These are phyloP conservation scores for Sindora glabra DNA, from an alignment of 306 rosid species.

Conservation along the genomic window DNA sequence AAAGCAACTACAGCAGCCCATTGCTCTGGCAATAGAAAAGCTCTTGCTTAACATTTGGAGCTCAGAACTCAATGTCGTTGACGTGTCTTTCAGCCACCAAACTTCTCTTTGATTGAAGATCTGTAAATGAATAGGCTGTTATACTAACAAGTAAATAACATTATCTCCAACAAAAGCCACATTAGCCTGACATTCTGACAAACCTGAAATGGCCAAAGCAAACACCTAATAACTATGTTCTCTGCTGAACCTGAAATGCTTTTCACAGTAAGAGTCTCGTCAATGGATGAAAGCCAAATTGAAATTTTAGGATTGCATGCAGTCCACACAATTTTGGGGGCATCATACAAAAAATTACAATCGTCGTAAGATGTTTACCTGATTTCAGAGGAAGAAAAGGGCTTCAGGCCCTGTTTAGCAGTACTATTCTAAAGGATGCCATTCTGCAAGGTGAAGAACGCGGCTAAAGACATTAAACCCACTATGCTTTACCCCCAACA, in stretches of 20 bases:
- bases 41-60: conserved; percentile 53
- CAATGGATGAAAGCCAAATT: background rate
- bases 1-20: conserved; percentile 89
- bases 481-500: conserved; percentile 60
- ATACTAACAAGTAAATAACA: conserved; percentile 9
- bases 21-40: conserved; percentile 33
- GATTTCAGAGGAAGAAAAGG: conserved; percentile 38
- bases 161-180: background rate
- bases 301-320: background rate
- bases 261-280: conserved; percentile 11
- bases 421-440: conserved; percentile 87
- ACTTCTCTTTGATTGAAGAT: conserved; percentile 12
- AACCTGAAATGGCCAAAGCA: conserved; percentile 22
- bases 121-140: conserved; percentile 22
- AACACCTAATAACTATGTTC: conserved; percentile 29
- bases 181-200: conserved; percentile 14
- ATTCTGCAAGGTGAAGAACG: conserved; percentile 76
- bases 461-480: conserved; percentile 37
- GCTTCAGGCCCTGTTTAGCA: conserved; percentile 54
- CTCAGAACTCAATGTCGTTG: conserved; percentile 25
- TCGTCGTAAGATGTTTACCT: conserved; percentile 27
- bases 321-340: background rate
- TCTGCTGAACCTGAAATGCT: conserved; percentile 23
- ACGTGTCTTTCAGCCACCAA: conserved; percentile 28
- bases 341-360: conserved; percentile 1